A percentile compares a stretch with the other conserved stretches of the same genome.
These are phyloP conservation scores for Coelastrella sp. DNA, from an alignment of 139 green algal genomes.

Conservation along the genomic window DNA sequence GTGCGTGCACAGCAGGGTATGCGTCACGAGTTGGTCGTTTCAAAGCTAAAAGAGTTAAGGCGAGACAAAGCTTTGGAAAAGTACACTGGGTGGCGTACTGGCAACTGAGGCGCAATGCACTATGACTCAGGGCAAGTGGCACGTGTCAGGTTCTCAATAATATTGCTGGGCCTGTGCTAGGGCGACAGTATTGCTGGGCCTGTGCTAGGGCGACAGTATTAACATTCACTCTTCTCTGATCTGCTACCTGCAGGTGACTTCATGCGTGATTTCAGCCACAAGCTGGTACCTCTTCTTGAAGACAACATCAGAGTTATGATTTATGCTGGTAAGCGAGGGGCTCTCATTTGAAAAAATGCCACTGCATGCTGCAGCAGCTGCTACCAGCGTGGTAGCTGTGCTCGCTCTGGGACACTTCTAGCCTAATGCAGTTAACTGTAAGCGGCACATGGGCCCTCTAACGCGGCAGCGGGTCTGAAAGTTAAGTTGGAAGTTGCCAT, in stretches of 20 bases:
- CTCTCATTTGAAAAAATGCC: constrained; percentile 28
- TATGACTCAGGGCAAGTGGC: background rate
- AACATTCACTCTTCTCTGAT: background rate
- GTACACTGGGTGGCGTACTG: no score
- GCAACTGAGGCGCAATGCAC: background rate
- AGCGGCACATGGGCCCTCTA: no score
- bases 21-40: no score
- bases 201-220: background rate
- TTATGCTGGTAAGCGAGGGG: constrained; percentile 71
- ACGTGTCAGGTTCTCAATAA: background rate
- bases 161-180: background rate
- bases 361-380: background rate
- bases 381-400: no score
- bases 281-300: constrained; percentile 79
- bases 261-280: constrained; percentile 66
- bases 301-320: constrained; percentile 84
- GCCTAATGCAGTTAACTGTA: no score
- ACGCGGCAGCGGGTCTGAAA: no score
- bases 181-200: background rate
- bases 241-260: constrained; percentile 61
- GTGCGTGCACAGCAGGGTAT: constrained; percentile 23
- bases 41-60: background rate
- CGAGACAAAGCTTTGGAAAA: no score
- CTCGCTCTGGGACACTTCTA: no score
- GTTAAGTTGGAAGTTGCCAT: no score